Base-by-base conservation (phyloP, 331 rosid genomes). In the Pyrus hybrid region DNA sequence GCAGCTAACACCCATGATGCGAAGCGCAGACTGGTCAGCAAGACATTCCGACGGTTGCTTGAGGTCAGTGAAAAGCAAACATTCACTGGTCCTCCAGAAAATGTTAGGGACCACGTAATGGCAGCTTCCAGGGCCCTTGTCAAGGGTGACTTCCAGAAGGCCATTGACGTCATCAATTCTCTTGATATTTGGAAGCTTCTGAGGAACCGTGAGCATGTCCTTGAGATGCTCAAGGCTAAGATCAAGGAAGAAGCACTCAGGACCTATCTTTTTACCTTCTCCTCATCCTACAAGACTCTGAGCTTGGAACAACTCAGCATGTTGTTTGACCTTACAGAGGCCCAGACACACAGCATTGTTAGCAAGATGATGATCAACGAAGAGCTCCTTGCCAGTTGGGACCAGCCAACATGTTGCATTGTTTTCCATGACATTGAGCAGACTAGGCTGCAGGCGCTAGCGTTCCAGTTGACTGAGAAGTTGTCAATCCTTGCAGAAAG, bases 171-270 rank as follows among this genome's bases (percentile, higher is more conserved):
- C 29, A 86, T 92, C 73, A 80, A 72, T 14, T 92, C 99, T 72
- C 87, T 95, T 61, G 98, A 89, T 80, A 91, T 83, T 7, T 95
- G 99, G 99, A 95, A 87, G 69, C 92, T 95, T 82, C 86, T 95
- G 14, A 81, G 80, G 79, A 88, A 88, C 28, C 86, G 85, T 5
- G 93, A 89, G 29, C 25, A 64, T 20, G 88, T 95, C 33, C 93
- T 92, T 41, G 96, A 87, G 77, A 92, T 90, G 97, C 81, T 95
- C 62, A 87, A 85, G 83, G 93, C 78, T 49, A 95, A 85, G 87
- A 89, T 92, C 81, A 92, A 92, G 86, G 99, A 90, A 77, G 99
- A 92, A 87, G 97, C 96, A n/a, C 74, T 95, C 53, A 86, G 99
- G 83, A 92, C 99, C 49, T 92, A 92, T 76, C 97, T 95, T 20